Evolutionary conservation across 495 filamentous ascomycete genomes (phyloP), one percentile per base, ranked within the genome.

Genomic region (Chaetomium fimeti): DNA sequence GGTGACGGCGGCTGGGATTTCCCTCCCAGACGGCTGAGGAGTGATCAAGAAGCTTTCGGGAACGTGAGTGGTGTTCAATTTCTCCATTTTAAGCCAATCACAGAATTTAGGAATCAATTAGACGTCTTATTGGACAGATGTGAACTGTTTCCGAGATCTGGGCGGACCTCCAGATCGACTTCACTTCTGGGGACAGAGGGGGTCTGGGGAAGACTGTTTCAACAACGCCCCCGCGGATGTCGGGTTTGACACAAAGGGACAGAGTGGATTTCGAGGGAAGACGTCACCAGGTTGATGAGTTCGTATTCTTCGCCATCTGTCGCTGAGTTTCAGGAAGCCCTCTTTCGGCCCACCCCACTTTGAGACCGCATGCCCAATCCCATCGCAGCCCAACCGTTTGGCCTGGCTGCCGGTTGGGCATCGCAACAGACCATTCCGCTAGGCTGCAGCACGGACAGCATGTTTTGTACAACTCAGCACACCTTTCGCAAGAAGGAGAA

Each of bases 381-480:
- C 71, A 70, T 75, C 66, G 69, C 71, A 66, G 75, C 73, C 75
- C 69, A 76, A 76, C 71, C 56, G 62, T 9, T 57, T 63, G 57
- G 62, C 60, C 55, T 24, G 48, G 15, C 54, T 60, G 67, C 67
- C 68, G 68, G 80, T 82, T 81, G 78, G 80, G 79, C 80, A 82
- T 66, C 73, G 76, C 75, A 72, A 43, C 32, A 36, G 18, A 36
- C 62, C 56, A 52, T 76, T 73, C 76, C 75, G 71, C 75, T 76
- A 70, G 75, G 73, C 75, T 75, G 76, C 78, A 76, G 68, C 65
- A 57, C 63, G 66, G 68, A 72, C 69, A 74, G 29, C 64, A 68
- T 70, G 72, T 60, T 69, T 75, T 80, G 78, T 76, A 82, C 78
- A 82, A 81, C 78, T 75, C 79, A 74, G 72, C 73, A 74, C 74